Conservation (phyloP, 2,329 filamentous ascomycete genomes). For the Orbilia javanica region DNA sequence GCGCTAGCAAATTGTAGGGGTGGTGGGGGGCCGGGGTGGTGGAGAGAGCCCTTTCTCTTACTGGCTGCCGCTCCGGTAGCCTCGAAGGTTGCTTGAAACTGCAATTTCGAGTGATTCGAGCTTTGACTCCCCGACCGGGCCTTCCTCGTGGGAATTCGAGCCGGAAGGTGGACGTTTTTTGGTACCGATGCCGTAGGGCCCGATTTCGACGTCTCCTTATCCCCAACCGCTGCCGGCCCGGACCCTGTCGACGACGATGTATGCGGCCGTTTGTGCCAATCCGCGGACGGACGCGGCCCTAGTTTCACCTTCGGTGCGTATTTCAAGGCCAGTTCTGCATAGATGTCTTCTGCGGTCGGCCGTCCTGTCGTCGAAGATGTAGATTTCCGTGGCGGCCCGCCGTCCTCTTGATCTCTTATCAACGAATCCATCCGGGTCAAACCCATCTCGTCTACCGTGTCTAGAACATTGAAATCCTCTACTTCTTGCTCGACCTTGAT, state of each 20-base stretch:
- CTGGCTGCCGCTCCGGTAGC: conserved; percentile 37
- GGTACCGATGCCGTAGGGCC: conserved; percentile 84
- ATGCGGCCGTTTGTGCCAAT: conserved; percentile 73
- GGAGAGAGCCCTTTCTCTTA: conserved; percentile 53
- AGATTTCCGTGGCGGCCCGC: conserved; percentile 60
- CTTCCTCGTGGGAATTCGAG: conserved; percentile 73
- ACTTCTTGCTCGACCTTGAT: conserved; percentile 49
- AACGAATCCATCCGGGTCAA: conserved; percentile 42
- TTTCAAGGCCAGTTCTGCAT: conserved; percentile 64
- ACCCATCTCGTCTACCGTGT: conserved; percentile 36
- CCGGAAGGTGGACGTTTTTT: conserved; percentile 74
- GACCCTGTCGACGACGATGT: conserved; percentile 68
- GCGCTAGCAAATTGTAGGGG: conserved; percentile 59
- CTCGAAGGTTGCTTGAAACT: conserved; percentile 46
- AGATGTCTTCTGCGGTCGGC: conserved; percentile 67
- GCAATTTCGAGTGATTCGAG: conserved; percentile 55
- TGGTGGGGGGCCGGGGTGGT: conserved; percentile 59
- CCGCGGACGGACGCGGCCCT: conserved; percentile 81
- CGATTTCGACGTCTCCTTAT: conserved; percentile 66
- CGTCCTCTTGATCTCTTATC: conserved; percentile 23
- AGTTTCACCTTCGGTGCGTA: conserved; percentile 87
- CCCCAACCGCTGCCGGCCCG: conserved; percentile 3
- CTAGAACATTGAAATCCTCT: conserved; percentile 40
- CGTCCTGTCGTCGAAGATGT: conserved; percentile 65
- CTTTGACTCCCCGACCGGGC: conserved; percentile 67